Percentiles rank a stretch among this genome's conserved stretches.
Evolutionary conservation across 805 yeast species (phyloP).

Genomic region (Metschnikowia chrysomelidarum): DNA sequence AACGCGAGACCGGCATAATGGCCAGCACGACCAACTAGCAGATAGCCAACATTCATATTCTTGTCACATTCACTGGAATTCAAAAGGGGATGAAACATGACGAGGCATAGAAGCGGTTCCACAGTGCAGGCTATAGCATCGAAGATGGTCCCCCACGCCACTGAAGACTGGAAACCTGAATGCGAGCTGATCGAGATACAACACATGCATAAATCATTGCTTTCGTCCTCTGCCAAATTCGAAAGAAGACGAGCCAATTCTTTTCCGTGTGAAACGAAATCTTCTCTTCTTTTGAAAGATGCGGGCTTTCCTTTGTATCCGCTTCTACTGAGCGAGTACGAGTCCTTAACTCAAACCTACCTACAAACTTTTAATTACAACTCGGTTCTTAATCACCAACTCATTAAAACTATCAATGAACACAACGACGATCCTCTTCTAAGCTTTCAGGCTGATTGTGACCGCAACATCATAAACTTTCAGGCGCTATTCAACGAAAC

Average conservation of each 20-base stretch:
- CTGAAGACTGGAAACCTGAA: constrained; percentile 24
- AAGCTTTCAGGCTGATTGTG: constrained; percentile 35
- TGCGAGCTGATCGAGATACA: constrained; percentile 18
- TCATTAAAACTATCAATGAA: constrained; percentile 40
- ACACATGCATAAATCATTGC: constrained; percentile 16
- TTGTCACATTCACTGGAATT: too few relatives aligned
- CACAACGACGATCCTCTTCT: constrained; percentile 31
- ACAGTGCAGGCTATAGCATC: constrained; percentile 62
- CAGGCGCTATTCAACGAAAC: constrained; percentile 45
- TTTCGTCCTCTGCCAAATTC: not conserved
- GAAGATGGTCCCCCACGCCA: constrained; percentile 42
- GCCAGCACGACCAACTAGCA: too few relatives aligned
- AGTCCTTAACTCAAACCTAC: constrained; percentile 31
- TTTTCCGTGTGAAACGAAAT: not conserved
- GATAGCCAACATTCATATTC: too few relatives aligned
- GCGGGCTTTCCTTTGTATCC: constrained; percentile 30
- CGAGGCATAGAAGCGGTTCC: constrained; percentile 55
- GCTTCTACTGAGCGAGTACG: constrained; percentile 36
- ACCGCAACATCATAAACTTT: constrained; percentile 20
- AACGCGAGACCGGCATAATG: not conserved
- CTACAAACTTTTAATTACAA: constrained; percentile 42
- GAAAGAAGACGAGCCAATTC: constrained; percentile 4
- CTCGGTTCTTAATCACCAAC: constrained; percentile 37
- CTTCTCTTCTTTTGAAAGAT: not conserved
- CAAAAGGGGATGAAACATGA: constrained; percentile 30